These are phyloP conservation scores for Oryza meridionalis DNA, from an alignment of 176 grass and related monocot genomes.

Conservation along the genomic window DNA sequence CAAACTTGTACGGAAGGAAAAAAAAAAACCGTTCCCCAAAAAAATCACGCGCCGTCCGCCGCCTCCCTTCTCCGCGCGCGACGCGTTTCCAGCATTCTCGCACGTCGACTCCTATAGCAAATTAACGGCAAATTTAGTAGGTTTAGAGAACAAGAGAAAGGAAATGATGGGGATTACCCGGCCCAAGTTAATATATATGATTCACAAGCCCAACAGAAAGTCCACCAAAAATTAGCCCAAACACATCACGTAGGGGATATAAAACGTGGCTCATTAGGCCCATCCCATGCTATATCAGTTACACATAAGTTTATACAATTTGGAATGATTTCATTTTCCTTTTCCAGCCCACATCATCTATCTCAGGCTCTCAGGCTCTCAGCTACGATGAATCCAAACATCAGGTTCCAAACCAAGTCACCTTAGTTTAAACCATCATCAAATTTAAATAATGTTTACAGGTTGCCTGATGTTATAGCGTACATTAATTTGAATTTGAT, in stretches of 20 bases:
- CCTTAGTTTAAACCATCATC: conserved; percentile 20
- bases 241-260: background rate
- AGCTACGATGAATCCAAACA: background rate
- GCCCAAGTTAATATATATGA: background rate
- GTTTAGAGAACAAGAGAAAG: background rate
- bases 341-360: background rate
- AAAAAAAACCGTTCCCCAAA: too few species aligned
- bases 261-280: background rate
- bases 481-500: background rate
- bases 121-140: background rate
- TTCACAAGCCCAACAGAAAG: background rate
- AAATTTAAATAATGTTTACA: conserved; percentile 30
- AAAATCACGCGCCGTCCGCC: too few species aligned
- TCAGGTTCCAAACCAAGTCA: conserved; percentile 27
- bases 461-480: background rate
- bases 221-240: background rate
- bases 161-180: background rate
- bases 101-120: background rate
- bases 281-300: background rate
- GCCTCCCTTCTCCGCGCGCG: too few species aligned
- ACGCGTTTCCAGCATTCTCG: too few species aligned
- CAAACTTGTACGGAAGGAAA: too few species aligned
- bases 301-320: background rate
- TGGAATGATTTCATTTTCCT: background rate
- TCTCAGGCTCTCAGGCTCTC: background rate